Evolutionary conservation across 2,329 filamentous ascomycete species (phyloP), one percentile per base, ranked within the genome.

Genomic region (Rutstroemia sp.): DNA sequence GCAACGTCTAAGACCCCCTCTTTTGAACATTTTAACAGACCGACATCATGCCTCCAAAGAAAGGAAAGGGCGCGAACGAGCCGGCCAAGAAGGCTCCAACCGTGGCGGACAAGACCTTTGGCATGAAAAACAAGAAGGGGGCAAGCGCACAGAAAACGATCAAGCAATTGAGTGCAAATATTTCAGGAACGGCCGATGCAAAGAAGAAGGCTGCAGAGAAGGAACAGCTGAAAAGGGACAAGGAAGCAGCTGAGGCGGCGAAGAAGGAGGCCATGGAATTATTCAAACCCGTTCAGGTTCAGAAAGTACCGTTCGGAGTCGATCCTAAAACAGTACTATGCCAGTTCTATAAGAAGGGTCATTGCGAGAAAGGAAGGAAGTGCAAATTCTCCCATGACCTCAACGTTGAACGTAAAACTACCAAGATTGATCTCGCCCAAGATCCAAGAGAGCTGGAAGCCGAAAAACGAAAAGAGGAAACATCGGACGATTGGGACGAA

Each of bases 81-180:
- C 44, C 68, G 64, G 77, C 74, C 71, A 84, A 84, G 75, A 82
- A 81, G 21, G 72, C 76, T 58, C 67, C 75, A 58, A 56, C 78
- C 46, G 88, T 91, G 61, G 90, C 94, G 61, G 94, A 99, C 78
- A 94, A 92, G 77, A 96, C 94, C 49, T 99, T 99, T 79, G 94
- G 94, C 67, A 97, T 99, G 94, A 99, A 99, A 77, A 99, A 99
- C 71, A 99, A 99, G 79, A 99, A 96, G 80, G 94, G 94, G 65
- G 87, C 84, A 57, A 86, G 83, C 52, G 92, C 91, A 55, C 89
- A 97, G 75, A 95, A 86, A 74, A 84, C 92, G 65, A 97, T 99
- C 70, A 86, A 88, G 58, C 88, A 91, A 67, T 82, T 99, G 71
- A 81, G 85, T 48, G 87, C 91, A 67, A 81, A 85, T 52, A 84